These are phyloP conservation scores for Talaromyces liani DNA, from an alignment of 495 filamentous ascomycete species.

Conservation along the genomic window DNA sequence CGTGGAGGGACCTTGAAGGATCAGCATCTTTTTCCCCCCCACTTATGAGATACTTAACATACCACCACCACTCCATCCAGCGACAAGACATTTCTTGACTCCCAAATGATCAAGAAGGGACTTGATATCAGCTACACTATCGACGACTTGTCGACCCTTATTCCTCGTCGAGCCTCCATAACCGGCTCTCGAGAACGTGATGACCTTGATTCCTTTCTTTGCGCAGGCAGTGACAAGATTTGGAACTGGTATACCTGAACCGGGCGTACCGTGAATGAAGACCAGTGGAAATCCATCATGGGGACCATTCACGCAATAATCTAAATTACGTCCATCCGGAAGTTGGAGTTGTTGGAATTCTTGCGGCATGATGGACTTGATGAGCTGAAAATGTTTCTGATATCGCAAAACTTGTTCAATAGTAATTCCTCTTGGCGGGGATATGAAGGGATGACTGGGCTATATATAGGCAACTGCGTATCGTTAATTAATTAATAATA, in stretches of 20 bases:
- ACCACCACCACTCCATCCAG: constrained; percentile 4
- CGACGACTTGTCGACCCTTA: background rate
- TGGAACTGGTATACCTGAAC: background rate
- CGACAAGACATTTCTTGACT: background rate
- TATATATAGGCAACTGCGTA: background rate
- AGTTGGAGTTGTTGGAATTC: background rate
- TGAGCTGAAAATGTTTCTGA: background rate
- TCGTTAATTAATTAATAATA: background rate
- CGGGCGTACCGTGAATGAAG: background rate
- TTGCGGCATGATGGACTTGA: background rate
- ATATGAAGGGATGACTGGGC: background rate
- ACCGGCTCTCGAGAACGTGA: background rate
- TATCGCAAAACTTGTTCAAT: background rate
- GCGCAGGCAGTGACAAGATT: background rate
- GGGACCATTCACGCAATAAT: background rate
- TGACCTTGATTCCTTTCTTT: constrained; percentile 2
- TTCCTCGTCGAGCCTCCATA: constrained; percentile 2
- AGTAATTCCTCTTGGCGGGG: background rate
- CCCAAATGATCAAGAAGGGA: background rate
- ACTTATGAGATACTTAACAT: no score
- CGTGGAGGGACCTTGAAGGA: background rate
- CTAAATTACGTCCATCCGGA: constrained; percentile 1
- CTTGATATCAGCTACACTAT: background rate
- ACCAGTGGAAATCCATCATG: background rate
- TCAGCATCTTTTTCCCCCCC: background rate